Evolutionary conservation across 2,329 filamentous ascomycete species (phyloP).

Genomic region (Monosporascus ibericus): DNA sequence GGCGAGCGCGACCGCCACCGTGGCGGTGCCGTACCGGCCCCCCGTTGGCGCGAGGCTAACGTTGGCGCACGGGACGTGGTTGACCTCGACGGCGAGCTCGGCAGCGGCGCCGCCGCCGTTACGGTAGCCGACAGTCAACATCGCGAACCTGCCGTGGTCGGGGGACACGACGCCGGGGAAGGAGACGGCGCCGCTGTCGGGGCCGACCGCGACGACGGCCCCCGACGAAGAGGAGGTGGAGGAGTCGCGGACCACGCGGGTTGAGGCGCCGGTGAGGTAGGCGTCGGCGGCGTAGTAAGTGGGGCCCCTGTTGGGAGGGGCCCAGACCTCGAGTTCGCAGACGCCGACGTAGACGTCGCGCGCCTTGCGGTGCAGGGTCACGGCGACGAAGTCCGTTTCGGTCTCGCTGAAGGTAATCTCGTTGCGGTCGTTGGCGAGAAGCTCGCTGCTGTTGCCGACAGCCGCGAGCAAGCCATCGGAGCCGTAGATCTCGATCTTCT

Average conservation of each 20-base stretch:
- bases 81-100: slow-evolving; percentile 17
- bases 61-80: slow-evolving; percentile 12
- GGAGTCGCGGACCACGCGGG: slow-evolving; percentile 17
- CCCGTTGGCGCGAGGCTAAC: slow-evolving; percentile 13
- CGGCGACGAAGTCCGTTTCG: slow-evolving; percentile 23
- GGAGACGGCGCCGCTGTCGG: slow-evolving; percentile 20
- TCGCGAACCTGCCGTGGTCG: slow-evolving; percentile 4
- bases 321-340: slow-evolving; percentile 29
- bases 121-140: slow-evolving; percentile 17
- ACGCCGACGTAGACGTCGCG: slow-evolving; percentile 20
- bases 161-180: slow-evolving; percentile 21
- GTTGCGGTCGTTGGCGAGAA: slow-evolving; percentile 23
- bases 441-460: slow-evolving; percentile 8
- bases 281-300: slow-evolving; percentile 22
- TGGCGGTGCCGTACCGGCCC: slow-evolving; percentile 10
- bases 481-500: slow-evolving; percentile 21
- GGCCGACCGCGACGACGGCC: slow-evolving; percentile 16
- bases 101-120: slow-evolving; percentile 13
- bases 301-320: slow-evolving; percentile 13
- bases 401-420: slow-evolving; percentile 18
- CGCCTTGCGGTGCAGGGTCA: slow-evolving; percentile 22
- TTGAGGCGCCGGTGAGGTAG: slow-evolving; percentile 18
- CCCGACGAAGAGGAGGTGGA: slow-evolving; percentile 4
- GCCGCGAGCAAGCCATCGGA: slow-evolving; percentile 13
- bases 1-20: slow-evolving; percentile 11